A percentile compares a stretch with the other conserved stretches of the same genome.
phyloP scores from a whole-genome alignment of 345 rosid genomes.

The Pseudoturritis turrita region DNA sequence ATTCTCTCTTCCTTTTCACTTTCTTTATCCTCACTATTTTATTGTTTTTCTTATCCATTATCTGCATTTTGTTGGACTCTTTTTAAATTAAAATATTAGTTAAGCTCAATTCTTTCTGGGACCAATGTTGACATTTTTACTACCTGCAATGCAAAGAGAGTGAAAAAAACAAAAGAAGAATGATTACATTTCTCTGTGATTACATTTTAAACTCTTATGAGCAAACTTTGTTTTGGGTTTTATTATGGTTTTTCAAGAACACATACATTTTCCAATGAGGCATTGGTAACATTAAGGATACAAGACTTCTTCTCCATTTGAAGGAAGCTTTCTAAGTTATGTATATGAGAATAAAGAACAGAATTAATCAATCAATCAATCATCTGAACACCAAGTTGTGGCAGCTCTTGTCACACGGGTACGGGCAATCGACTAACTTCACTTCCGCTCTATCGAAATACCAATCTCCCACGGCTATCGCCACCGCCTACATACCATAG shows the following conservation, averaged over 20 bases:
- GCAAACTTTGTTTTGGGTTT: slow-evolving; percentile 7
- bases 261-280: slow-evolving; percentile 25
- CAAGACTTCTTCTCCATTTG: slow-evolving; percentile 15
- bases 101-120: background rate
- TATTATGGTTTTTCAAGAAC: slow-evolving; percentile 13
- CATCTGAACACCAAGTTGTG: slow-evolving; percentile 84
- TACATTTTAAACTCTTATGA: background rate
- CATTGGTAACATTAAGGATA: slow-evolving; percentile 23
- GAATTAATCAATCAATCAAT: slow-evolving; percentile 17
- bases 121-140: background rate
- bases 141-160: slow-evolving; percentile 12
- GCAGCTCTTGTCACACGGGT: slow-evolving; percentile 89
- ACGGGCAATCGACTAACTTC: slow-evolving; percentile 73
- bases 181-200: slow-evolving; percentile 7
- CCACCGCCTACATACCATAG: slow-evolving; percentile 51
- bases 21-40: slow-evolving; percentile 8
- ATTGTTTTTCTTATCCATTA: slow-evolving; percentile 25
- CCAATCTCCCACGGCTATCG: slow-evolving; percentile 95
- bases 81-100: background rate
- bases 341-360: slow-evolving; percentile 16
- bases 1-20: slow-evolving; percentile 23
- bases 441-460: slow-evolving; percentile 64
- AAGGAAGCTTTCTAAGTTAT: slow-evolving; percentile 14
- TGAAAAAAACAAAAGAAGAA: background rate
- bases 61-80: slow-evolving; percentile 1